Evolutionary conservation across 1,284 basidiomycete species (phyloP), one percentile per base, ranked within the genome.

Genomic region (Melanopsichium pennsylvanicum): DNA sequence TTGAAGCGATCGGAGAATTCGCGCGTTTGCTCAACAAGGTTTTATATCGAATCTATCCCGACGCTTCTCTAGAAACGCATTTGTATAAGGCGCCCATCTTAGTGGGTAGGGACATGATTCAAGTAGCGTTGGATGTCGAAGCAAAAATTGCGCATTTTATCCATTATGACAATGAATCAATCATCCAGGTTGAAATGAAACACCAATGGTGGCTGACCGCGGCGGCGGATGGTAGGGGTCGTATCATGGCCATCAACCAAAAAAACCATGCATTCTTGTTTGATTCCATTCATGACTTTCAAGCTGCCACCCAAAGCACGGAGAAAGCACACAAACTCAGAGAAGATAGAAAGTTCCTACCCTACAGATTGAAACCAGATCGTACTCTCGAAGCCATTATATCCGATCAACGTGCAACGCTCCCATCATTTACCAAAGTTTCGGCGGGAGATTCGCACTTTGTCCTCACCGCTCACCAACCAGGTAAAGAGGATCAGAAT

Each of bases 361-460:
- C 52, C 0, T 27, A 41, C 4, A 11, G 2, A 2, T 48, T 29
- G 29, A 31, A 49, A 9, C 21, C n/a, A n/a, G n/a, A n/a, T n/a
- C n/a, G n/a, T n/a, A n/a, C n/a, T n/a, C n/a, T n/a, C n/a, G n/a
- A n/a, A n/a, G n/a, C n/a, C n/a, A n/a, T n/a, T n/a, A n/a, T n/a
- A n/a, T 13, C n/a, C n/a, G 8, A 27, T 9, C 12, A 10, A 25
- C 12, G 38, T 27, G 7, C n/a, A n/a, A 8, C 1, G 43, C 40
- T 52, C 26, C 54, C 60, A 0, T 36, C 10, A 13, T 62, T 62
- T 35, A 29, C 18, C 12, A 50, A 34, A 22, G 45, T 67, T 29
- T 36, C 52, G 6, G 56, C 63, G 2, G 63, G 63, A 12, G 50
- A 51, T 21, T 45, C 63, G 23, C 63, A 67, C 39, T 67, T 67